Evolutionary conservation across 1,284 basidiomycete genomes (phyloP), one percentile per base, ranked within the genome.

Genomic region (Puccinia polysora): DNA sequence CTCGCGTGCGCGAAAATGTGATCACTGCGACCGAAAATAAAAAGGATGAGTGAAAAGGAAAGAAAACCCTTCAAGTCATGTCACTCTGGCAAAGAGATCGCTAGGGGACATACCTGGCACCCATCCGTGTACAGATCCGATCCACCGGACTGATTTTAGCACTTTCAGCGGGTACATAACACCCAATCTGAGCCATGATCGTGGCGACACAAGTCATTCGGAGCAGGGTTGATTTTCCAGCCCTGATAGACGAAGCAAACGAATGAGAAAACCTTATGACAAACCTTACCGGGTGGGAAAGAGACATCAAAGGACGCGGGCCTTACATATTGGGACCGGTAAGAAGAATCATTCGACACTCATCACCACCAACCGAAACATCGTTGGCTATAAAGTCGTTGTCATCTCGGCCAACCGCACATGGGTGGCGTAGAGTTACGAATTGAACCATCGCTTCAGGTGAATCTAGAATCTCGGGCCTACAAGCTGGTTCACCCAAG

Each of bases 111-210:
- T 1, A 63, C 69, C 79, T 80, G 73, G 96, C 96, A 20, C 96
- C 96, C 95, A 98, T 98, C 32, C 96, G 87, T 6, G 95, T 97
- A 73, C 96, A 86, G 76, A 99, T 97, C 28, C 89, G 84, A 79
- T 99, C 95, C 1, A 97, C 87, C 0, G 96, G 92, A 75, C 88
- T 88, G 59, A 99, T 80, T 40, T 89, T 84, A 32, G 95, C 96
- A 65, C 82, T 84, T 40, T 84, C 80, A 0, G 96, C 95, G 2
- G 96, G 96, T 2, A 99, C 91, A 64, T 89, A 86, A 88, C 97
- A 98, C n/a, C 96, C 96, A 20, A 98, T 83, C 79, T 97, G 95
- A 7, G 93, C 94, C 87, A 97, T 90, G 76, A 97, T 97, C 73
- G 96, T 87, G 34, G 89, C 94, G 0, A 89, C 86, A 4, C 92